Conservation (phyloP, 2,329 filamentous ascomycete genomes). For the Aspergillus udagawae region DNA sequence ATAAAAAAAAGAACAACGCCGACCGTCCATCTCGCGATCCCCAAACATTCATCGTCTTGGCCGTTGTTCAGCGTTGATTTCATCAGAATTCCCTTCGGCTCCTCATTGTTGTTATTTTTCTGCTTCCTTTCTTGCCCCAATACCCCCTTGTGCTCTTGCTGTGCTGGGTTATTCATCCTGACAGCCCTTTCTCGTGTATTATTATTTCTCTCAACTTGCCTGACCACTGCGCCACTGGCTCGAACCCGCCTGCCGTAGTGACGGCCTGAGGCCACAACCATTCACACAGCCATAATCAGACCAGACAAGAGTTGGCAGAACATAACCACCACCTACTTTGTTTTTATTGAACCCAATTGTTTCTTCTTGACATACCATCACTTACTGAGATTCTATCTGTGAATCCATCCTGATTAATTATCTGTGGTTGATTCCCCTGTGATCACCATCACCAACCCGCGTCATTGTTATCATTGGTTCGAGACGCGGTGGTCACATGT, state of each 20-base stretch:
- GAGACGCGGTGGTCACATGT: slow-evolving; percentile 13
- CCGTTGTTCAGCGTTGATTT: neutral
- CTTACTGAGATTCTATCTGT: neutral
- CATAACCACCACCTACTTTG: neutral
- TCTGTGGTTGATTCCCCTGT: neutral
- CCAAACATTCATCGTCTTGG: slow-evolving; percentile 14
- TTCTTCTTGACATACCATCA: neutral
- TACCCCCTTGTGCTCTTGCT: neutral
- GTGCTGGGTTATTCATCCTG: neutral
- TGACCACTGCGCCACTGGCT: slow-evolving; percentile 8
- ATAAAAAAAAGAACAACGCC: slow-evolving; percentile 20
- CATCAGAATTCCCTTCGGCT: neutral
- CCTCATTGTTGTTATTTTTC: slow-evolving; percentile 8
- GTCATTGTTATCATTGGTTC: slow-evolving; percentile 2
- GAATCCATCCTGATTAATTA: neutral
- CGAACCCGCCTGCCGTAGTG: slow-evolving; percentile 7
- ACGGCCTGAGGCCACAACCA: slow-evolving; percentile 4
- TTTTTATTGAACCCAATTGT: neutral
- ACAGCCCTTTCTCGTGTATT: slow-evolving; percentile 2
- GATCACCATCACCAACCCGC: neutral
- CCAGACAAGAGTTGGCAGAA: neutral
- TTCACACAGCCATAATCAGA: neutral
- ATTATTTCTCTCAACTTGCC: slow-evolving; percentile 1
- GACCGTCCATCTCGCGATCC: slow-evolving; percentile 14
- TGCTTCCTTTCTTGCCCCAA: neutral